Percentiles rank a stretch among this genome's conserved stretches.
Evolutionary conservation across 768 basidiomycete genomes (phyloP).

Genomic region (Sporobolomyces phaffii): DNA sequence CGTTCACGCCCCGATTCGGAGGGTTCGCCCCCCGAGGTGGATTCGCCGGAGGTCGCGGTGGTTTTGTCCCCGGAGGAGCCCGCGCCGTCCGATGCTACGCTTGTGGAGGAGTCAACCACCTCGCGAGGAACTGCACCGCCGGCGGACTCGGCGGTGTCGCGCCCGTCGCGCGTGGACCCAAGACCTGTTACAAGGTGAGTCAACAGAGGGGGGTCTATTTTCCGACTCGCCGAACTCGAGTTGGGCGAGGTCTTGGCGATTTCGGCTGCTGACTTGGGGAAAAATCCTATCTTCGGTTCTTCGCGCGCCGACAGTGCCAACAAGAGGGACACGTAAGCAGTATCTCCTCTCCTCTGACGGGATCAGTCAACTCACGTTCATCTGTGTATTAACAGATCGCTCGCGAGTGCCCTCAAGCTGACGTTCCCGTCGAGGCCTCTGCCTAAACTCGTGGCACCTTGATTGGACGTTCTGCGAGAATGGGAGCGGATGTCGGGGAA

Average conservation of each 20-base stretch:
- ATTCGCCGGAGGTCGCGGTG: slow-evolving; percentile 21
- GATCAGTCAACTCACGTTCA: not conserved
- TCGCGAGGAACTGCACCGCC: slow-evolving; percentile 20
- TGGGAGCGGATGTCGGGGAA: not conserved
- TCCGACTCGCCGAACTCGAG: too few relatives aligned
- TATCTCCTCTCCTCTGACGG: too few relatives aligned
- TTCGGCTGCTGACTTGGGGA: not conserved
- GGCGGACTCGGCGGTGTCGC: slow-evolving; percentile 1
- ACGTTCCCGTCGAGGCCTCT: slow-evolving; percentile 15
- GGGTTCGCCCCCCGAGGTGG: slow-evolving; percentile 20
- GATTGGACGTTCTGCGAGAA: not conserved
- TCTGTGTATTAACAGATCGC: slow-evolving; percentile 6
- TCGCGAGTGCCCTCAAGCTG: slow-evolving; percentile 31
- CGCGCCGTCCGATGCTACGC: slow-evolving; percentile 22
- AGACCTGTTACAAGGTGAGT: slow-evolving; percentile 25
- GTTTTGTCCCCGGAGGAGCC: slow-evolving; percentile 1
- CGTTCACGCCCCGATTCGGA: not conserved
- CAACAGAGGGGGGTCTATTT: too few relatives aligned
- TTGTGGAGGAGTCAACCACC: slow-evolving; percentile 28
- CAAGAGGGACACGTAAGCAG: slow-evolving; percentile 31
- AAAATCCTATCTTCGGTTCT: not conserved
- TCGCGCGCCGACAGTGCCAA: slow-evolving; percentile 9
- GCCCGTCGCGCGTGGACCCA: not conserved
- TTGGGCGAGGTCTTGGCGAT: too few relatives aligned
- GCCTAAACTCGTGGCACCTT: slow-evolving; percentile 15